These are phyloP conservation scores for Akebia trifoliata DNA, from an alignment of 164 flowering plant species.

Conservation along the genomic window DNA sequence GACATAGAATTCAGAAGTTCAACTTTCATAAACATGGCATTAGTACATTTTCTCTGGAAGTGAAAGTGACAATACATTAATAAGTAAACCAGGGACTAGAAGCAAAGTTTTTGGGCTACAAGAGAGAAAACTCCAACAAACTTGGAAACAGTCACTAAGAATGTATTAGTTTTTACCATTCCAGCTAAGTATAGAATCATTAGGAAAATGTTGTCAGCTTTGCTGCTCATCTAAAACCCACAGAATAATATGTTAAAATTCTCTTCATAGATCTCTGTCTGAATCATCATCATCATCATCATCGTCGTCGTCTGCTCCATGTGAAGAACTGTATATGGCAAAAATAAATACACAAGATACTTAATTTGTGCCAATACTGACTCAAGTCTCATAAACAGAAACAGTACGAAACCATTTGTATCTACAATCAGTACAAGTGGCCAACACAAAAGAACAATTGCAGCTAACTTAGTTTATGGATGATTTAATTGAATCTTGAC, in stretches of 20 bases:
- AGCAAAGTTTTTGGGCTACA: neutral
- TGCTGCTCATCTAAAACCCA: neutral
- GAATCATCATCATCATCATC: slow-evolving; percentile 15
- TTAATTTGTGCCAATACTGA: too few relatives aligned
- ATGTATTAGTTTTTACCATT: neutral
- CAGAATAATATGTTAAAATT: neutral
- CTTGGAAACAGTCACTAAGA: neutral
- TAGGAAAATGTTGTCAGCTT: neutral
- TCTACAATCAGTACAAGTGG: neutral
- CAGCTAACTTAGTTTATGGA: neutral
- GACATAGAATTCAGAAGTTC: too few relatives aligned
- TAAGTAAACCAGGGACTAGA: neutral
- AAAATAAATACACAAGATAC: too few relatives aligned
- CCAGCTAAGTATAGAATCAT: neutral
- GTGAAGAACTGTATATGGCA: slow-evolving; percentile 16
- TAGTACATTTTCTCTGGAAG: too few relatives aligned
- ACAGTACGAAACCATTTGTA: neutral
- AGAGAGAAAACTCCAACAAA: neutral
- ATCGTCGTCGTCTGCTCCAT: slow-evolving; percentile 1
- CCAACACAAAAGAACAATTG: neutral
- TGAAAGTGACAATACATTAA: too few relatives aligned
- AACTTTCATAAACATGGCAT: too few relatives aligned
- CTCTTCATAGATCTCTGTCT: slow-evolving; percentile 29
- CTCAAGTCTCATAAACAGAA: neutral
- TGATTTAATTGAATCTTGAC: too few relatives aligned